Base-by-base conservation (phyloP, 148 eudicot species). In the Gaultheria prostrata region DNA sequence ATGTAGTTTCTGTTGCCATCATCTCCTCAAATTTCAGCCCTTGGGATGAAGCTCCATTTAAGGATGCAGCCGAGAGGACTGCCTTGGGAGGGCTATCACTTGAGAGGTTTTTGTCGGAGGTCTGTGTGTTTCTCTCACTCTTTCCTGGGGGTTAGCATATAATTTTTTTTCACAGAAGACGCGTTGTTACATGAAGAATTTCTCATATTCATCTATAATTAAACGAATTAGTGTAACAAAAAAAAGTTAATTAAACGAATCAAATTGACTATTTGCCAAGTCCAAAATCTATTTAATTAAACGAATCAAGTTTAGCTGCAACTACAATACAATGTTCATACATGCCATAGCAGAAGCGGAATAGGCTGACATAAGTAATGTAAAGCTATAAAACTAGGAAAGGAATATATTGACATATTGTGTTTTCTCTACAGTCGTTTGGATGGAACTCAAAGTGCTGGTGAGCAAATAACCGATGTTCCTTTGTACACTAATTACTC, bases 41-140 rank as follows among this genome's bases (percentile, higher is more conserved):
- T 81, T 97, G 98, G 97, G 91, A 73, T 86, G 93, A 91, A 84
- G 89, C 92, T 85, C 98, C 97, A 78, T 97, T 92, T 82, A 86
- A 78, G 75, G 94, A 90, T 86, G 95, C 99, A 63, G 95, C 94
- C 30, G 93, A 91, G 81, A 90, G 88, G 79, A 90, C 90, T 86
- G 94, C 93, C 75, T 83, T 93, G 86, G 98, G 97, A 43, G 93
- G 97, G 59, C 77, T 94, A 20, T 77, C 97, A 35, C 77, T 93
- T 70, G 94, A 94, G 82, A 98, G 97, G 8, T 97, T 97, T 88
- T 87, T 97, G 53, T 93, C 98, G 4, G 78, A 88, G 99, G 99
- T 97, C 84, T 82, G 57, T 85, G 56, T 79, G 51, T 80, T 45
- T 84, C 51, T 35, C 24, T 28, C 17, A 32, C 21, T 46, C 28